Conservation (phyloP, 1,139 yeast genomes). For the Sugiyamaella grinbergsii region DNA sequence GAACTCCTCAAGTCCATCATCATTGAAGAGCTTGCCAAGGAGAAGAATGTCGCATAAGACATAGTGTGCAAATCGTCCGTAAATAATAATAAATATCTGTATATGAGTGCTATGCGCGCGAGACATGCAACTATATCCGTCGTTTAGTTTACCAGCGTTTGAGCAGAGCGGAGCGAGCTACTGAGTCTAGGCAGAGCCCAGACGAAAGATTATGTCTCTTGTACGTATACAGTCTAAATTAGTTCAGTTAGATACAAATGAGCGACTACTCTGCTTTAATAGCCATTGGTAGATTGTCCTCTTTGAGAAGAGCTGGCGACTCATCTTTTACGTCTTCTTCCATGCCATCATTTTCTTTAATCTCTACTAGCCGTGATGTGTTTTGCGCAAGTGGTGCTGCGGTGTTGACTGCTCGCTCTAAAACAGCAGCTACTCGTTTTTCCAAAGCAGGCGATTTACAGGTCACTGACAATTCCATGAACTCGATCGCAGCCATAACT, state of each 20-base stretch:
- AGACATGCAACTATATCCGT: no score
- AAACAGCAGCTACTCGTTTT: constrained; percentile 79
- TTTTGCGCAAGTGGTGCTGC: constrained; percentile 71
- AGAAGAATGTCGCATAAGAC: constrained; percentile 9
- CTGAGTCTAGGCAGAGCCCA: no score
- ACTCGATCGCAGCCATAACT: constrained; percentile 69
- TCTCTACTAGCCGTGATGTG: constrained; percentile 18
- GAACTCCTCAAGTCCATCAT: constrained; percentile 74
- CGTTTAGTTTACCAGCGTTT: no score
- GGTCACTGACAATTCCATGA: constrained; percentile 63
- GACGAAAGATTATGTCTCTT: no score
- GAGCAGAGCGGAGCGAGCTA: no score
- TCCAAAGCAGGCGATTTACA: constrained; percentile 76
- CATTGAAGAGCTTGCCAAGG: constrained; percentile 19
- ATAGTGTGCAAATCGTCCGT: neutral
- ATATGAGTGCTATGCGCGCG: no score
- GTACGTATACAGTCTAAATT: constrained; percentile 3
- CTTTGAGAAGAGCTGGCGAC: neutral
- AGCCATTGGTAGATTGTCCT: constrained; percentile 1
- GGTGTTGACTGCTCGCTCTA: constrained; percentile 73
- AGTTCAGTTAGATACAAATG: neutral
- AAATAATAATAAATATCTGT: no score
- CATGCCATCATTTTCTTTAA: constrained; percentile 16
- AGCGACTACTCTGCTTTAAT: constrained; percentile 11
- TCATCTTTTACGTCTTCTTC: no score